These are phyloP conservation scores for Trametes cinnabarina DNA, from an alignment of 768 basidiomycete genomes.

Conservation along the genomic window DNA sequence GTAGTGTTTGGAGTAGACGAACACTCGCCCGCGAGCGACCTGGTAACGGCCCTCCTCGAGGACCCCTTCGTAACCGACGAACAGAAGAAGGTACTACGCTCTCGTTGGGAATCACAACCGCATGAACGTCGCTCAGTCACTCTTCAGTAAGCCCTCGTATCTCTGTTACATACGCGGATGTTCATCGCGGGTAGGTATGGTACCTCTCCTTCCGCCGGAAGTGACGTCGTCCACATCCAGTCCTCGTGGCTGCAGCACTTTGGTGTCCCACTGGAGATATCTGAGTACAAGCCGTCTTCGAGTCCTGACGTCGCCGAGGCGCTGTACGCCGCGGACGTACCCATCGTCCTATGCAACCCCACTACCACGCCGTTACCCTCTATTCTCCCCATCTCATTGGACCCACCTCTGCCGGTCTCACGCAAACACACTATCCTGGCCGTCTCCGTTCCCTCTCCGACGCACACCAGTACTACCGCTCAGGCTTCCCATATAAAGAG, in stretches of 20 bases:
- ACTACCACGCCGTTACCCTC: conserved; percentile 46
- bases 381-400: conserved; percentile 25
- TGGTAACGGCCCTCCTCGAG: conserved; percentile 69
- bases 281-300: conserved; percentile 22
- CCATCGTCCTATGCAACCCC: conserved; percentile 65
- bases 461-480: not conserved
- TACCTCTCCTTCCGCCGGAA: not conserved
- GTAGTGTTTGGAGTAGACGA: conserved; percentile 60
- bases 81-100: conserved; percentile 42
- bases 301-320: conserved; percentile 11
- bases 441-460: conserved; percentile 24
- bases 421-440: conserved; percentile 28
- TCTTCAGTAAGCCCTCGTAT: conserved; percentile 14
- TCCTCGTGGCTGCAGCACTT: conserved; percentile 61
- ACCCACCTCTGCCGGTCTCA: conserved; percentile 19
- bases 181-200: conserved; percentile 17
- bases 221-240: conserved; percentile 32
- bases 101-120: conserved; percentile 40
- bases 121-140: conserved; percentile 2
- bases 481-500: conserved; percentile 19
- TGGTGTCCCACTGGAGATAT: conserved; percentile 35
- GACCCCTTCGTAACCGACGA: conserved; percentile 64
- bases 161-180: no score
- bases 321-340: conserved; percentile 50
- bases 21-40: conserved; percentile 50